These are phyloP conservation scores for Wilcoxina mikolae DNA, from an alignment of 495 filamentous ascomycete genomes.

Conservation along the genomic window DNA sequence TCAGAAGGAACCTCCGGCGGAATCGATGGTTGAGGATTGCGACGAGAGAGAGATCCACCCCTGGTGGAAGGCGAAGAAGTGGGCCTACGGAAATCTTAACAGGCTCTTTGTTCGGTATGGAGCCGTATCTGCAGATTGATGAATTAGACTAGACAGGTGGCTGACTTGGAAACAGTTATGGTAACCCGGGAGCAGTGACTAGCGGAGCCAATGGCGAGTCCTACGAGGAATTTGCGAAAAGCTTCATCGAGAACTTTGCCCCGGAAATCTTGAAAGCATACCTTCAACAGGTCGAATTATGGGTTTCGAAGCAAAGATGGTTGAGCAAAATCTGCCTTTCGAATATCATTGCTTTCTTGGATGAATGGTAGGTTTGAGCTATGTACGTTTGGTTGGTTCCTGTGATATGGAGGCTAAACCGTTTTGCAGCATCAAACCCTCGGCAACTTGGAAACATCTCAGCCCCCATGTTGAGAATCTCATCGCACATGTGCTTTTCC, in stretches of 20 bases:
- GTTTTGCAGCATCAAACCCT: conserved; percentile 57
- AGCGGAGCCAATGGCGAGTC: conserved; percentile 50
- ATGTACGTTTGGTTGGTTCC: neutral
- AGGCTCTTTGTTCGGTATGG: conserved; percentile 78
- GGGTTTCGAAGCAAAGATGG: conserved; percentile 89
- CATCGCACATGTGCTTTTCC: conserved; percentile 87
- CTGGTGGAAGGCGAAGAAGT: conserved; percentile 99
- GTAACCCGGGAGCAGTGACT: conserved; percentile 57
- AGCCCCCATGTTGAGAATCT: conserved; percentile 85
- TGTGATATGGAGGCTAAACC: conserved; percentile 9
- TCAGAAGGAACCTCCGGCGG: conserved; percentile 65
- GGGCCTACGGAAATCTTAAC: conserved; percentile 95
- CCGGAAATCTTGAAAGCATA: conserved; percentile 92
- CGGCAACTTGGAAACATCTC: conserved; percentile 86
- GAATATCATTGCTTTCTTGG: conserved; percentile 81
- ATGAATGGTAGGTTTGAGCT: conserved; percentile 50
- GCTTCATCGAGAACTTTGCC: conserved; percentile 79
- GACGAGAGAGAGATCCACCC: conserved; percentile 83
- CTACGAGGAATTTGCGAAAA: conserved; percentile 65
- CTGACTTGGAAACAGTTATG: conserved; percentile 47
- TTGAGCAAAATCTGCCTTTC: conserved; percentile 84
- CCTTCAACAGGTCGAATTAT: conserved; percentile 83
- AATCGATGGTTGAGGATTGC: conserved; percentile 63
- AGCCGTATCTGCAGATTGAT: neutral
- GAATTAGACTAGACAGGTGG: neutral